Percentiles rank a stretch among this genome's conserved stretches.
These are phyloP conservation scores for Magnolia sinica DNA, from an alignment of 164 flowering plant species.

Conservation along the genomic window DNA sequence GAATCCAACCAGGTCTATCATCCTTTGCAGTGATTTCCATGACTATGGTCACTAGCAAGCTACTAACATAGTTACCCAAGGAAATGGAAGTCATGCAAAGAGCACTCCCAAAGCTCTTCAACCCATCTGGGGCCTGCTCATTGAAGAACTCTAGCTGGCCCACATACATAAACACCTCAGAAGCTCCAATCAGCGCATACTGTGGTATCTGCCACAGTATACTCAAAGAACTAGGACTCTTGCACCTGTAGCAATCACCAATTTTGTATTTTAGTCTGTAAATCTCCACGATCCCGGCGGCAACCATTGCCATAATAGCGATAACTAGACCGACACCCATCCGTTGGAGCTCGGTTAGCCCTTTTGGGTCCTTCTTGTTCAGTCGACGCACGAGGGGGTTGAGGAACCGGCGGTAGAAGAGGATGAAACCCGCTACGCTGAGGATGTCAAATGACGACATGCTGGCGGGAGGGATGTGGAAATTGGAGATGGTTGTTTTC, in stretches of 20 bases:
- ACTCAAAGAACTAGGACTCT: slow-evolving; percentile 71
- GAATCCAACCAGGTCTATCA: slow-evolving; percentile 82
- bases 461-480: slow-evolving; percentile 80
- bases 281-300: slow-evolving; percentile 73
- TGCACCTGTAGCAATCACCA: slow-evolving; percentile 48
- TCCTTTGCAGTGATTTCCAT: slow-evolving; percentile 64
- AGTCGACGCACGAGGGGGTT: slow-evolving; percentile 51
- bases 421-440: slow-evolving; percentile 70
- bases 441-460: slow-evolving; percentile 91
- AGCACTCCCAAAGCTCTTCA: slow-evolving; percentile 95
- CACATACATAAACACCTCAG: slow-evolving; percentile 92
- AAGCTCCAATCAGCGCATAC: slow-evolving; percentile 72
- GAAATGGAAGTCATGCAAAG: slow-evolving; percentile 93
- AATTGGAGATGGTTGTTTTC: slow-evolving; percentile 52
- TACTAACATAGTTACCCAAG: slow-evolving; percentile 84
- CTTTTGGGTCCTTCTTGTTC: slow-evolving; percentile 36
- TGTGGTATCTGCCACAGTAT: slow-evolving; percentile 94
- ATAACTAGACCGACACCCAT: slow-evolving; percentile 89
- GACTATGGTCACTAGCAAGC: slow-evolving; percentile 66
- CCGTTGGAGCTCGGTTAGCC: slow-evolving; percentile 74
- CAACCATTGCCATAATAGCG: slow-evolving; percentile 69
- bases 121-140: slow-evolving; percentile 77
- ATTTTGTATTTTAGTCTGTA: slow-evolving; percentile 61
- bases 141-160: slow-evolving; percentile 90
- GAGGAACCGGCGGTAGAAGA: slow-evolving; percentile 56